These are phyloP conservation scores for Amanita subjunquillea DNA, from an alignment of 768 basidiomycete species.

Conservation along the genomic window DNA sequence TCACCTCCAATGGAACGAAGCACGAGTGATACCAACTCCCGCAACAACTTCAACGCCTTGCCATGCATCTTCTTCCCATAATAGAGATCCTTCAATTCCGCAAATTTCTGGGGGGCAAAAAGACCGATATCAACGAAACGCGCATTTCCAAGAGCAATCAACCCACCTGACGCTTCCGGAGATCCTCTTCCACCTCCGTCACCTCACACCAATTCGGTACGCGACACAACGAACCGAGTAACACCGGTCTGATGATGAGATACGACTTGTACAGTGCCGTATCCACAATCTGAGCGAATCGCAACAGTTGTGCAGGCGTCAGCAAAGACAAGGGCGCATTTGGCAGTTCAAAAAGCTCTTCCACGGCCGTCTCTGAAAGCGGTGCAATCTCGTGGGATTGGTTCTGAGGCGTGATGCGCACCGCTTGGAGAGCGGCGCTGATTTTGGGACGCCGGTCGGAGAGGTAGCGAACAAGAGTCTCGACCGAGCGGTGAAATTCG, in stretches of 20 bases:
- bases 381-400: slow-evolving; percentile 60
- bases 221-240: slow-evolving; percentile 82
- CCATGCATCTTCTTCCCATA: slow-evolving; percentile 93
- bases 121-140: slow-evolving; percentile 1
- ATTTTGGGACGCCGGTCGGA: slow-evolving; percentile 87
- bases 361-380: slow-evolving; percentile 61
- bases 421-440: slow-evolving; percentile 58
- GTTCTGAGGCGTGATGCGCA: slow-evolving; percentile 55
- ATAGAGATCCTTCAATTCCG: slow-evolving; percentile 85
- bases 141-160: neutral
- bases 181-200: slow-evolving; percentile 80
- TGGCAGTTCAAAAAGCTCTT: slow-evolving; percentile 73
- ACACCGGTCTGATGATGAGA: slow-evolving; percentile 65
- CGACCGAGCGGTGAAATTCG: slow-evolving; percentile 63
- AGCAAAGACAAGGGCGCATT: slow-evolving; percentile 62
- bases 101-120: slow-evolving; percentile 57
- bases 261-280: slow-evolving; percentile 94
- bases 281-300: slow-evolving; percentile 90
- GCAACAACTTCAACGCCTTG: slow-evolving; percentile 76
- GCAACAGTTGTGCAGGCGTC: slow-evolving; percentile 74
- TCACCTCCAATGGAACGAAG: neutral
- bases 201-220: slow-evolving; percentile 98
- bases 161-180: slow-evolving; percentile 67
- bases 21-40: slow-evolving; percentile 46
- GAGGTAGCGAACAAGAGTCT: slow-evolving; percentile 80